Base-by-base conservation (phyloP, 208 protist species). In the Trypanosoma theileri region DNA sequence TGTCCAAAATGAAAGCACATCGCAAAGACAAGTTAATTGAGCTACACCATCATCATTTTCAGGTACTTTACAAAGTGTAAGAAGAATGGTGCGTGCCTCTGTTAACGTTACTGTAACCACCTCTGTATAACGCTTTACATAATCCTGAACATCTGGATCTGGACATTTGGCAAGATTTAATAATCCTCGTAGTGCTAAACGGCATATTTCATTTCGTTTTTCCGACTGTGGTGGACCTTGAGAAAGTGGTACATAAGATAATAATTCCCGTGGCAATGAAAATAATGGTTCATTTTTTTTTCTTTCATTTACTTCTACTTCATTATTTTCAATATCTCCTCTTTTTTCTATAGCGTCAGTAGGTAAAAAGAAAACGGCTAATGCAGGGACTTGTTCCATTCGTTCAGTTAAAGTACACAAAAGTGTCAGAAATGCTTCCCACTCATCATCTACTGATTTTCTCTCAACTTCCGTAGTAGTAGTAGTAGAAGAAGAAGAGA, bases 31-130 rank as follows among this genome's bases (percentile, higher is more conserved):
- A 8, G 66, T 72, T 66, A 86, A 44, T 72, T 92, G 84, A 64
- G 76, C 69, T 21, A 41, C 45, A 70, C 79, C 75, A 55, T 94
- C 83, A 45, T 86, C 79, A 66, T 90, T 89, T 56, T 84, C 72
- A 19, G 88, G 88, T 3, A 94, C 76, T 70, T 90, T 94, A 78
- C 88, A 91, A 42, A 94, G 69, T 40, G 88, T 94, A 40, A 91
- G 63, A 19, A 94, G 69, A 7, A 82, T 85, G 19, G 77, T 79
- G 55, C 84, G 69, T 13, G 77, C 75, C 10, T 62, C 80, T 55
- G 59, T 63, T 28, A 92, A 71, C 31, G 84, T 84, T 54, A 63
- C 51, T 3, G 56, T 50, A 9, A 58, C 68, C 4, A 92, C 59
- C 0, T 45, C 57, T 9, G 12, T 50, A 67, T 86, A 66, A 41